Conservation (phyloP, 345 rosid genomes). For the Erysimum cheiranthoides region DNA sequence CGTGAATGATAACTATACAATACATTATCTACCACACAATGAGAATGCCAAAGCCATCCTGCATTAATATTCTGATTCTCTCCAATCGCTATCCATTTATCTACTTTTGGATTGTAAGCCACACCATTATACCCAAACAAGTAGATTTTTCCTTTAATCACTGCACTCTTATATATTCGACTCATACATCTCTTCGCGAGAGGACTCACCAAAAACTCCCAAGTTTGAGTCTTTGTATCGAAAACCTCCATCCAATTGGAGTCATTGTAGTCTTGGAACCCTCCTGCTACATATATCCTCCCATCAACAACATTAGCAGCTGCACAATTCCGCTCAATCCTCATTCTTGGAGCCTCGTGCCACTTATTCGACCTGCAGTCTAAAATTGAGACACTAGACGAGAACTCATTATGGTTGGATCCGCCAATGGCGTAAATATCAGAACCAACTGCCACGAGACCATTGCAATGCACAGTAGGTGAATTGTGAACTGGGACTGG, state of each 20-base stretch:
- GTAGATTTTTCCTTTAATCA: conserved; percentile 1
- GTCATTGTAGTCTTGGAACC: neutral
- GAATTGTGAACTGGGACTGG: neutral
- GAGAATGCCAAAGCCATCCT: conserved; percentile 45
- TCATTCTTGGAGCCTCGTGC: neutral
- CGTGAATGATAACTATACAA: conserved; percentile 67
- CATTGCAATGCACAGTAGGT: neutral
- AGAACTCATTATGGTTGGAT: neutral
- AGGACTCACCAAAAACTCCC: neutral
- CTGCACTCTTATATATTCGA: neutral
- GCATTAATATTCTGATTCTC: conserved; percentile 54
- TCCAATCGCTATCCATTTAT: conserved; percentile 17
- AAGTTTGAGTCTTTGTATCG: neutral
- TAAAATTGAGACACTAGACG: neutral
- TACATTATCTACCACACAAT: conserved; percentile 61
- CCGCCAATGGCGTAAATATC: neutral
- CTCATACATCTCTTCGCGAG: conserved; percentile 13
- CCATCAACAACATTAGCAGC: neutral
- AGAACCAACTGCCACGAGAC: neutral
- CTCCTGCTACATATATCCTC: neutral
- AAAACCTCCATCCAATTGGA: neutral
- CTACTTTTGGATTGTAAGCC: neutral
- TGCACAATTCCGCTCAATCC: neutral
- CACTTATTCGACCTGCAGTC: neutral
- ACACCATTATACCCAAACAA: neutral